A percentile compares a stretch with the other conserved stretches of the same genome.
These are phyloP conservation scores for Aureobasidium melanogenum DNA, from an alignment of 2,329 filamentous ascomycete species.

Conservation along the genomic window DNA sequence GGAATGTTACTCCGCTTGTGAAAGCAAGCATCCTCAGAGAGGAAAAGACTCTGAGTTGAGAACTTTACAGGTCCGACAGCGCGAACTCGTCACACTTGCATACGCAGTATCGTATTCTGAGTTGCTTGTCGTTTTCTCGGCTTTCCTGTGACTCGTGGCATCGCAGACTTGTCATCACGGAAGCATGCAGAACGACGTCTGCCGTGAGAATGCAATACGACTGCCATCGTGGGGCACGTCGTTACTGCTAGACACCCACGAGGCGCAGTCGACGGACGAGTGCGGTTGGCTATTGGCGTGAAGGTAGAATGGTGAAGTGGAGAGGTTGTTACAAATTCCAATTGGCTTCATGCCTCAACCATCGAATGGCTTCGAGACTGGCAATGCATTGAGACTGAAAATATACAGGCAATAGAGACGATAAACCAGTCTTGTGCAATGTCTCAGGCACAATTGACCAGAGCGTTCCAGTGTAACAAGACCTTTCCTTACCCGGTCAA, in stretches of 20 bases:
- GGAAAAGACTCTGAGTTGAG: not conserved
- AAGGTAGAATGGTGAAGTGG: not conserved
- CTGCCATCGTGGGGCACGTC: not conserved
- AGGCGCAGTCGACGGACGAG: not conserved
- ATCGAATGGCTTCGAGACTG: not conserved
- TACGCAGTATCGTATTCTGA: not conserved
- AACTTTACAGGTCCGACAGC: not conserved
- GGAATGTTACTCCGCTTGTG: not conserved
- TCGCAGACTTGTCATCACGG: not conserved
- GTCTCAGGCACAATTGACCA: slow-evolving; percentile 2
- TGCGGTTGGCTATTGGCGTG: not conserved
- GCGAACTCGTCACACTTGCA: not conserved
- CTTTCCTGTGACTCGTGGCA: not conserved
- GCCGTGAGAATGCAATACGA: not conserved
- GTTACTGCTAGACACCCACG: not conserved
- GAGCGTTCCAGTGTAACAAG: not conserved
- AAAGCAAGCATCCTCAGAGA: not conserved
- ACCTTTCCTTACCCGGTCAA: not conserved
- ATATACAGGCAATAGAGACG: slow-evolving; percentile 7
- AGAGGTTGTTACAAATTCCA: slow-evolving; percentile 8
- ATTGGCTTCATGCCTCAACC: slow-evolving; percentile 10
- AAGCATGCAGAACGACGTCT: slow-evolving; percentile 3
- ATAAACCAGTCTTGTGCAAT: not conserved
- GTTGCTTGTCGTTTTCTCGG: not conserved
- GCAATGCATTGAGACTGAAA: not conserved